phyloP scores from a whole-genome alignment of 257 asterid species.

The Solanum clarkiae region DNA sequence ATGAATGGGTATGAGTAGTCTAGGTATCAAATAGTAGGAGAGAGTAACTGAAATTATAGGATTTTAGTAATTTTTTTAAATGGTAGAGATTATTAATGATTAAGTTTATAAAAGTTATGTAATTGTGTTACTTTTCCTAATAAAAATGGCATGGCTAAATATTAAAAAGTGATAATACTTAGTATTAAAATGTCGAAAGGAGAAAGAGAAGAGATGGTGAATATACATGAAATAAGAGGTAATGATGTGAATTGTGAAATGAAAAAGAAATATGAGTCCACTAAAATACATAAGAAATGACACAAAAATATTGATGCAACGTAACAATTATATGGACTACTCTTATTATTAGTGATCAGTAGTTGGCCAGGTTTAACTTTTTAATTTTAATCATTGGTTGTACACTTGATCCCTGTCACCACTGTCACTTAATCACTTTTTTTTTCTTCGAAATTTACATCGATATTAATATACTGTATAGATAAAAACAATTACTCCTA shows the following conservation, averaged over 20 bases:
- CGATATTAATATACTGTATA: not conserved
- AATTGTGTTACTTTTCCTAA: no score
- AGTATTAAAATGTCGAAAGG: no score
- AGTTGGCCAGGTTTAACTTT: not conserved
- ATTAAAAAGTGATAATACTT: no score
- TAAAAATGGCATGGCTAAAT: no score
- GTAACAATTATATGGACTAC: not conserved
- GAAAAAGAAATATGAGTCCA: not conserved
- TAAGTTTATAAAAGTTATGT: no score
- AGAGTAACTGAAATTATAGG: no score
- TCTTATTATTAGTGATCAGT: not conserved
- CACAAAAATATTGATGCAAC: not conserved
- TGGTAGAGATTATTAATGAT: no score
- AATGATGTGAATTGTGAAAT: not conserved
- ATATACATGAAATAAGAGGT: not conserved
- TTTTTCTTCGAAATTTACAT: not conserved
- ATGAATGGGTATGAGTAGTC: no score
- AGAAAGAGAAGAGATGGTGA: not conserved
- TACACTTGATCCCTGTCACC: not conserved
- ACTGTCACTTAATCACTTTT: not conserved
- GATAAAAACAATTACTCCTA: not conserved
- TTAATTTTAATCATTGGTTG: not conserved
- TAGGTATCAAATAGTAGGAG: no score
- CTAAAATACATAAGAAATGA: not conserved
- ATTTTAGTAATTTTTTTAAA: no score